Base-by-base conservation (phyloP, 306 rosid genomes). In the Cucumis hystrix region DNA sequence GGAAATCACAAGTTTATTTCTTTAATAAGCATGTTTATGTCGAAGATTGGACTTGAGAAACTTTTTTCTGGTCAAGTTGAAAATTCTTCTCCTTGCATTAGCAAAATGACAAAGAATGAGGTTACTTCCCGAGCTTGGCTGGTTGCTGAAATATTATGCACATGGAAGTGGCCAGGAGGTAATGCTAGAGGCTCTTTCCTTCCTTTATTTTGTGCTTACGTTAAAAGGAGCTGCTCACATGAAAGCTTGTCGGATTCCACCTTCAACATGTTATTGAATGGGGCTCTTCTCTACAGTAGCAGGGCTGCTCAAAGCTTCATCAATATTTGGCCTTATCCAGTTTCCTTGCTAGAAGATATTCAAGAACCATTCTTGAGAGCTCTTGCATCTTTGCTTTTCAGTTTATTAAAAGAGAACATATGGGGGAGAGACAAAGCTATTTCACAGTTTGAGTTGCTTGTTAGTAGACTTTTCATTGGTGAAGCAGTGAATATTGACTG, bases 341-440 rank as follows among this genome's bases (percentile, higher is more conserved):
- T 51, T 79, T 80, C 83, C 75, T 83, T 85, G 77, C 80, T 87
- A 56, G 91, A 88, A 80, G 83, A 80, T 83, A 92, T 89, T 87
- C 84, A 85, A 85, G 97, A 92, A 84, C 97, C 98, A n/a, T 95
- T 92, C 87, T 83, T 95, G 83, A 92, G 93, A 85, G 98, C 95
- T 18, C 90, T 92, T 69, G 82, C 88, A 77, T 86, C 93, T 75
- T 79, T 90, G 74, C 82, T 95, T 68, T 81, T 78, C 35, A 82
- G 90, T 81, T 77, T 95, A 84, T 88, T 95, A 76, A 78, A 86
- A 78, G 95, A 92, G 80, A 82, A 84, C 58, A 86, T 92, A 81
- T 95, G 97, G 98, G 92, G 74, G 49, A 23, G 73, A 40, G 83
- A 74, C 80, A 90, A 90, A 82, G 91, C 96, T 69, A 45, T 40